These are phyloP conservation scores for Spizellomyces sp. DNA, from an alignment of 192 early-diverging fungal genomes.

Conservation along the genomic window DNA sequence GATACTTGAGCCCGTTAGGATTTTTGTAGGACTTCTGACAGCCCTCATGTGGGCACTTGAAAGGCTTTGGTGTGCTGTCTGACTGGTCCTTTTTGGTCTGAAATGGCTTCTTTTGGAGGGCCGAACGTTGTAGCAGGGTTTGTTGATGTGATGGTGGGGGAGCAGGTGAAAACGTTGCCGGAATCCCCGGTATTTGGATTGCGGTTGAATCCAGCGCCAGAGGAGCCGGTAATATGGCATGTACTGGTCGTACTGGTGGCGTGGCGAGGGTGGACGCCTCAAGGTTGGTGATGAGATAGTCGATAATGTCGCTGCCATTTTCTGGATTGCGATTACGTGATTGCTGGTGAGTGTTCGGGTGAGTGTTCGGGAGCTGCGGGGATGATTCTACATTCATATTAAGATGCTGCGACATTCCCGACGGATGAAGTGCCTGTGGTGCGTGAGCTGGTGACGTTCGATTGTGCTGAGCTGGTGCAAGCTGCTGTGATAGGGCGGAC, in stretches of 20 bases:
- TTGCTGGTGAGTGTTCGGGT: no score
- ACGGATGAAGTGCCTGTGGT: no score
- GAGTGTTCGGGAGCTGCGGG: no score
- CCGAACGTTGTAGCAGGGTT: neutral
- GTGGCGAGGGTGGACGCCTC: constrained; percentile 22
- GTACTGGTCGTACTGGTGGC: constrained; percentile 10
- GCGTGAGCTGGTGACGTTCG: no score
- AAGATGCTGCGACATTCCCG: no score
- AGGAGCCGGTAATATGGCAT: neutral
- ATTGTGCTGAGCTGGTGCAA: no score
- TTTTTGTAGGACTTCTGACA: constrained; percentile 98
- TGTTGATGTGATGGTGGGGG: neutral
- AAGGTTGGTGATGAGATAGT: constrained; percentile 25
- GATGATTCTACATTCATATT: no score
- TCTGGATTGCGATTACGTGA: no score
- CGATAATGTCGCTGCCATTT: constrained; percentile 13
- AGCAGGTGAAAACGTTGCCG: neutral
- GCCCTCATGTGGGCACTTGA: constrained; percentile 71
- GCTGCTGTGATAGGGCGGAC: no score
- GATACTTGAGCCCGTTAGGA: constrained; percentile 97
- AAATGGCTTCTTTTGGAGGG: neutral
- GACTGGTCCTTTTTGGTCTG: constrained; percentile 10
- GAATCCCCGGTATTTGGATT: neutral
- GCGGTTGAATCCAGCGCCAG: neutral
- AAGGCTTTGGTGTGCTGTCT: constrained; percentile 35